Conservation (phyloP, 768 basidiomycete species). For the Suillus brevipes region DNA sequence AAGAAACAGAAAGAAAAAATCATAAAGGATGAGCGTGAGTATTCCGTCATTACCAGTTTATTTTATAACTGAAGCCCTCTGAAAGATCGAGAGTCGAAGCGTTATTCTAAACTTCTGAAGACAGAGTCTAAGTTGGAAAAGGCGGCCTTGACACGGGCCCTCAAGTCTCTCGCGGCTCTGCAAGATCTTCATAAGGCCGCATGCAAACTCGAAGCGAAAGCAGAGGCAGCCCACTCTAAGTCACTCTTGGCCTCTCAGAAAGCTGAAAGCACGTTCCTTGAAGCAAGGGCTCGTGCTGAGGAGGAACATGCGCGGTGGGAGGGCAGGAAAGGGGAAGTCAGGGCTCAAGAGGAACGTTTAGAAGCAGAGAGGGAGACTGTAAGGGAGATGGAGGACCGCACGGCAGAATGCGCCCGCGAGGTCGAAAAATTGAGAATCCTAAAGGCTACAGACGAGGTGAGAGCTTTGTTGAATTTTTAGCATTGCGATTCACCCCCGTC, state of each 20-base stretch:
- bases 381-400: constrained; percentile 55
- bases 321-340: constrained; percentile 47
- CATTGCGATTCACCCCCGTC: background rate
- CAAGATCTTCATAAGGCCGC: constrained; percentile 70
- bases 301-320: constrained; percentile 54
- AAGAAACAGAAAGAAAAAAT: constrained; percentile 54
- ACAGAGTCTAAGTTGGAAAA: constrained; percentile 69
- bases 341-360: constrained; percentile 47
- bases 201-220: constrained; percentile 63
- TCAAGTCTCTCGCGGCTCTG: constrained; percentile 65
- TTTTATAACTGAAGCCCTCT: background rate
- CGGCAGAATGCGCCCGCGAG: constrained; percentile 73
- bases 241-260: constrained; percentile 60
- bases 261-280: constrained; percentile 59
- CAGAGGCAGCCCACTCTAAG: constrained; percentile 53
- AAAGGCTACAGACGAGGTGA: constrained; percentile 66
- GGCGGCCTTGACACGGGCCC: constrained; percentile 55
- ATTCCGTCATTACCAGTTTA: background rate
- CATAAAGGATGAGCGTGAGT: constrained; percentile 51
- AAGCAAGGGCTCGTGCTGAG: constrained; percentile 59
- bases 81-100: constrained; percentile 58
- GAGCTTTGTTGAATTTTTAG: constrained; percentile 2
- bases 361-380: constrained; percentile 54
- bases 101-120: constrained; percentile 68
- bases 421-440: constrained; percentile 64